phyloP scores from a whole-genome alignment of 495 filamentous ascomycete species.

The Aspergillus coremiiformis region DNA sequence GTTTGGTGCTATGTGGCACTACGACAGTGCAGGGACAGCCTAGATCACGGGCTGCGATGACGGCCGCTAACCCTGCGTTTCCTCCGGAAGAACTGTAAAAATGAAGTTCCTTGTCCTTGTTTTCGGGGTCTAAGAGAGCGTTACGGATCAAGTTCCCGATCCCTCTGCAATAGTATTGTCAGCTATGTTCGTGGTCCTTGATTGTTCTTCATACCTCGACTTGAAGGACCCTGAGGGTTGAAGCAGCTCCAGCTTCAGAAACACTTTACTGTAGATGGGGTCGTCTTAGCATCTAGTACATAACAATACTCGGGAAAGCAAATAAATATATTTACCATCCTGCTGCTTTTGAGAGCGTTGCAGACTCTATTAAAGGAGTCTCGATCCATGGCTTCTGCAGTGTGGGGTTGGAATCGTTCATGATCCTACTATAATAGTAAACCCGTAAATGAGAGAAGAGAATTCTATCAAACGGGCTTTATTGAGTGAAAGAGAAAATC shows the following conservation, averaged over 20 bases:
- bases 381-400: conserved; percentile 52
- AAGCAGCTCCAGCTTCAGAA: conserved; percentile 83
- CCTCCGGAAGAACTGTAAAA: conserved; percentile 85
- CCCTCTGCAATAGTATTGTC: conserved; percentile 39
- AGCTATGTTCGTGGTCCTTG: background rate
- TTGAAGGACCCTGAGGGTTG: conserved; percentile 93
- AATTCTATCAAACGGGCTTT: too few species aligned
- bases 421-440: background rate
- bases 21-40: conserved; percentile 63
- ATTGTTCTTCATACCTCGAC: conserved; percentile 50
- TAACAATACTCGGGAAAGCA: background rate
- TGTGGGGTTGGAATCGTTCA: background rate
- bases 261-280: conserved; percentile 52
- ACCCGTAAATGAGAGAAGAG: background rate
- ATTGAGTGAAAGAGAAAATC: too few species aligned
- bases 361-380: conserved; percentile 64
- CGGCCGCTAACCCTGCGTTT: conserved; percentile 89
- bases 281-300: background rate
- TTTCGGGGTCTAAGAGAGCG: conserved; percentile 32
- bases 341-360: conserved; percentile 55
- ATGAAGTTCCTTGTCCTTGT: conserved; percentile 41
- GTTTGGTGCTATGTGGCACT: conserved; percentile 58
- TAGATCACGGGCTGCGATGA: conserved; percentile 60
- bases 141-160: conserved; percentile 68
- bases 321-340: conserved; percentile 53